These are phyloP conservation scores for Vigna trinervia DNA, from an alignment of 306 rosid genomes.

Conservation along the genomic window DNA sequence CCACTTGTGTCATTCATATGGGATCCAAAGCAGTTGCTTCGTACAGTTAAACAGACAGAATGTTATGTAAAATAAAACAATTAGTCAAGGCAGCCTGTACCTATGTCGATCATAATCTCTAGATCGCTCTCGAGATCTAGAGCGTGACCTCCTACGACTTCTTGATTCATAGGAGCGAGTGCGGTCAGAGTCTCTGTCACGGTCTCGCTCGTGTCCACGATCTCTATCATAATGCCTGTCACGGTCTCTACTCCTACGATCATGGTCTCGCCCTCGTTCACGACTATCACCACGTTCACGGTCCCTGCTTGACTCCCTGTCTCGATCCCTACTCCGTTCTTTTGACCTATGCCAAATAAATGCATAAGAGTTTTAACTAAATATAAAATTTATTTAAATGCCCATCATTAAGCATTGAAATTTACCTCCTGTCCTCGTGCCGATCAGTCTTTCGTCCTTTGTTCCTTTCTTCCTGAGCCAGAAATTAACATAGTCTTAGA, in stretches of 20 bases:
- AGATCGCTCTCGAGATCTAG: slow-evolving; percentile 78
- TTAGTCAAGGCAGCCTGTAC: slow-evolving; percentile 50
- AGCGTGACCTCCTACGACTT: slow-evolving; percentile 83
- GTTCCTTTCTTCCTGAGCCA: slow-evolving; percentile 90
- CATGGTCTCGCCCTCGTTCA: slow-evolving; percentile 76
- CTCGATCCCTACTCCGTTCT: slow-evolving; percentile 83
- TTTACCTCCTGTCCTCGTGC: slow-evolving; percentile 79
- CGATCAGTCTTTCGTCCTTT: slow-evolving; percentile 75
- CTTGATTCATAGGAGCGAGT: slow-evolving; percentile 76
- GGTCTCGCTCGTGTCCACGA: slow-evolving; percentile 77
- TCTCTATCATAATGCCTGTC: slow-evolving; percentile 87
- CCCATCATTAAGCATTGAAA: slow-evolving; percentile 5
- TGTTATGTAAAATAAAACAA: neutral
- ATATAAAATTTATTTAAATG: neutral
- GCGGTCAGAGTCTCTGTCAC: slow-evolving; percentile 71
- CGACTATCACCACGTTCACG: slow-evolving; percentile 74
- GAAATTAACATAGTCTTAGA: slow-evolving; percentile 49
- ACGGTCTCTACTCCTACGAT: slow-evolving; percentile 86
- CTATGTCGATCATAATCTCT: slow-evolving; percentile 94
- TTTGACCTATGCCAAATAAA: slow-evolving; percentile 60
- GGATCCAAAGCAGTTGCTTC: neutral
- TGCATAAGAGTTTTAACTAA: slow-evolving; percentile 8
- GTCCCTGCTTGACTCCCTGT: slow-evolving; percentile 82
- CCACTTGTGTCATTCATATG: neutral
- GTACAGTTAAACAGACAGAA: neutral